Base-by-base conservation (phyloP, 2,329 filamentous ascomycete species). In the Bimuria novae-zelandiae region DNA sequence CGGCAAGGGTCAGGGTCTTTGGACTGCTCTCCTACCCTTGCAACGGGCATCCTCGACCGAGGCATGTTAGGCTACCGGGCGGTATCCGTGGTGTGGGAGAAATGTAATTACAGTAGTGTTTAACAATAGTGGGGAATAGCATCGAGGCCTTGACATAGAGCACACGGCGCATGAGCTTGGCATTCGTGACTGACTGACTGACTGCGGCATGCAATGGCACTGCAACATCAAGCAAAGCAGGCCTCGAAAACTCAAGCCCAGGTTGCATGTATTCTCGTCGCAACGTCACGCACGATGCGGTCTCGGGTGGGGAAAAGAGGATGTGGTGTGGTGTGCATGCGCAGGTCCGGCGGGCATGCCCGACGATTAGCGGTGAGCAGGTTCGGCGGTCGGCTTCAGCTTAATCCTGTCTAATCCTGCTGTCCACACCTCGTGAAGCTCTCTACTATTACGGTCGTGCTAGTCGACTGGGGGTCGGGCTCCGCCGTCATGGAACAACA, bases 401-500 rank as follows among this genome's bases (percentile, higher is more conserved):
- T 19, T 39, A 36, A 47, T 46, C 44, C 44, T 47, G 33, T 47
- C 44, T 47, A 47, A 19, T 47, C 27, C 43, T 16, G 22, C 32
- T n/a, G 23, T 35, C 22, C n/a, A 39, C 44, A 37, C 33, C 23
- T 37, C 16, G 22, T 37, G 32, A 35, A 37, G 3, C 44, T 37
- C 44, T 47, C 43, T 46, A 46, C 43, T 47, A 21, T 37, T 37
- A 46, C 43, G 30, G 16, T 21, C 30, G 30, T 37, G 33, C 32
- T 37, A 47, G 44, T 47, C 44, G 44, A 37, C 33, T 37, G 44
- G 44, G 44, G 32, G 19, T 47, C 22, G 32, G 44, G 44, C 33
- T 36, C 44, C 32, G 44, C 19, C 33, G 44, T 47, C 44, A 47
- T 47, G 44, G 44, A 47, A 22, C 44, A 46, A 27, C 43, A 47